Conservation (phyloP, 164 flowering plant species). For the Tinospora cordifolia region DNA sequence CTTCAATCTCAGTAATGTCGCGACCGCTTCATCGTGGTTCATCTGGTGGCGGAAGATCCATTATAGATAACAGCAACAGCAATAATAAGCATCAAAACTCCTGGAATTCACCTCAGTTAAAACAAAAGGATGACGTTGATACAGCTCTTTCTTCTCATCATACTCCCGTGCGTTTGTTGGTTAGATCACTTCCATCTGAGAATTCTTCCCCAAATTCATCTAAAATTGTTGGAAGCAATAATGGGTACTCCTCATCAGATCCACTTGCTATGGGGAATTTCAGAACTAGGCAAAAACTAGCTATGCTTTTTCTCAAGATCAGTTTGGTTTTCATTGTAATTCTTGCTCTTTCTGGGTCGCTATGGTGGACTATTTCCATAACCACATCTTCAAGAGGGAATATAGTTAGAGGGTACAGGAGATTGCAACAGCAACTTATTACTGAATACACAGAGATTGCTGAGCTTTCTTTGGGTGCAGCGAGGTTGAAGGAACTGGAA, state of each 20-base stretch:
- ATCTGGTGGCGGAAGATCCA: slow-evolving; percentile 31
- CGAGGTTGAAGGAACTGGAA: slow-evolving; percentile 64
- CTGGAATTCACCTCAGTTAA: slow-evolving; percentile 61
- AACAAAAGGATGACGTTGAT: slow-evolving; percentile 49
- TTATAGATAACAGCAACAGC: slow-evolving; percentile 33
- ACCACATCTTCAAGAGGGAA: slow-evolving; percentile 54
- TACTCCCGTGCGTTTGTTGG: slow-evolving; percentile 34
- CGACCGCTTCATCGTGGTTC: slow-evolving; percentile 63
- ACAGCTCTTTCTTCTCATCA: slow-evolving; percentile 28
- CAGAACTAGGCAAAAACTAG: slow-evolving; percentile 48
- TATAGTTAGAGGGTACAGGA: slow-evolving; percentile 53
- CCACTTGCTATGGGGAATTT: slow-evolving; percentile 31
- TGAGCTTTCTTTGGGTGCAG: slow-evolving; percentile 60
- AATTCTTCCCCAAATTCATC: slow-evolving; percentile 28
- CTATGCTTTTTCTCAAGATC: slow-evolving; percentile 41
- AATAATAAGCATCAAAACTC: slow-evolving; percentile 24
- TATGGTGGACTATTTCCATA: slow-evolving; percentile 87
- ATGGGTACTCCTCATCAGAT: slow-evolving; percentile 60
- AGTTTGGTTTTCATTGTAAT: slow-evolving; percentile 57
- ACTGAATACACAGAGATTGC: slow-evolving; percentile 77
- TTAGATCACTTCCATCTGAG: slow-evolving; percentile 33
- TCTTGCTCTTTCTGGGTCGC: slow-evolving; percentile 72
- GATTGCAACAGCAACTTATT: slow-evolving; percentile 75
- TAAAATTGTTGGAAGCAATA: slow-evolving; percentile 36
- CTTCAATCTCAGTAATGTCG: slow-evolving; percentile 31